Percentiles rank a stretch among this genome's conserved stretches.
phyloP scores from a whole-genome alignment of 805 yeast genomes.

The Pichia occidentalis region DNA sequence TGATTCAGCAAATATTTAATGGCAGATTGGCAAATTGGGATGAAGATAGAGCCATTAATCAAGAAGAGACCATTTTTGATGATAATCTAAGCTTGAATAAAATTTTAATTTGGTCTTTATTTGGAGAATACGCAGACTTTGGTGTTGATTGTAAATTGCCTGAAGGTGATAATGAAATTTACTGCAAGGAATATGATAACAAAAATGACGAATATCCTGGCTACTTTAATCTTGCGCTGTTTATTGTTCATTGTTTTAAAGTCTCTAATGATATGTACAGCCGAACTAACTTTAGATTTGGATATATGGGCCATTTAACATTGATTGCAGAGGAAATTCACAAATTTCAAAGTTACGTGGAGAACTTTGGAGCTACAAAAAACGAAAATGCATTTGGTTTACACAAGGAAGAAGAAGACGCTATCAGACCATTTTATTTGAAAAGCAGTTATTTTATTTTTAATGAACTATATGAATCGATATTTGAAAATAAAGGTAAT shows the following conservation, averaged over 20 bases:
- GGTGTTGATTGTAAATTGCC: constrained; percentile 11
- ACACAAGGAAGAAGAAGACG: constrained; percentile 24
- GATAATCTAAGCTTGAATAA: constrained; percentile 30
- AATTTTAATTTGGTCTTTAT: constrained; percentile 31
- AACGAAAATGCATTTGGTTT: constrained; percentile 29
- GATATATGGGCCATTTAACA: constrained; percentile 55
- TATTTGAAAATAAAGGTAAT: constrained; percentile 19
- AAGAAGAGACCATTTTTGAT: constrained; percentile 29
- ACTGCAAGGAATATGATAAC: constrained; percentile 11
- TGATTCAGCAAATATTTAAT: constrained; percentile 88
- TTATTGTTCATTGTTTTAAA: constrained; percentile 26
- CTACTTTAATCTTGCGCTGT: constrained; percentile 28
- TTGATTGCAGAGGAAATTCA: constrained; percentile 54
- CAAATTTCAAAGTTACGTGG: constrained; percentile 38
- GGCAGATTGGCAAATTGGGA: constrained; percentile 44
- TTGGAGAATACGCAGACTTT: constrained; percentile 27
- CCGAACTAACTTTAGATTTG: constrained; percentile 39
- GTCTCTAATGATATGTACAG: constrained; percentile 29
- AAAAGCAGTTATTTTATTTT: constrained; percentile 29
- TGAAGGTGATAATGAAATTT: not conserved
- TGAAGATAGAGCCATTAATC: constrained; percentile 30
- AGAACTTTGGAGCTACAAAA: constrained; percentile 29
- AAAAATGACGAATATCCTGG: constrained; percentile 24
- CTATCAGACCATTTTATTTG: constrained; percentile 24
- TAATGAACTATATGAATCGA: constrained; percentile 27